phyloP scores from a whole-genome alignment of 2,329 filamentous ascomycete species.

The Fusarium xylarioides region DNA sequence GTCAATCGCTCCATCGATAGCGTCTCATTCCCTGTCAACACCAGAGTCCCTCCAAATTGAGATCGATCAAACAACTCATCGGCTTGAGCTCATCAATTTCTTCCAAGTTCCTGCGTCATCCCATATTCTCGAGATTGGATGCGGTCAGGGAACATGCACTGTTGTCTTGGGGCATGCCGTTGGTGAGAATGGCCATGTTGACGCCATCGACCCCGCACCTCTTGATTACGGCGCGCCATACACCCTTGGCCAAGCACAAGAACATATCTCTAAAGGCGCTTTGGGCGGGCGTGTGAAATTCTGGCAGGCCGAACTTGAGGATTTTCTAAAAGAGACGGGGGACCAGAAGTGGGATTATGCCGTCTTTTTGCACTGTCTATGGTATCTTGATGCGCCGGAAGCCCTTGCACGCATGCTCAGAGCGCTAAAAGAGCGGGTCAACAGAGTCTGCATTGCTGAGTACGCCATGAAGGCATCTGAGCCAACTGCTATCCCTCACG shows the following conservation, averaged over 20 bases:
- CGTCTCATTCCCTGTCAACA: background rate
- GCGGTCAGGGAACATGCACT: slow-evolving; percentile 17
- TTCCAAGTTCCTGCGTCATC: background rate
- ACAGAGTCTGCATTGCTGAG: slow-evolving; percentile 1
- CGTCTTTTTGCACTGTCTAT: slow-evolving; percentile 4
- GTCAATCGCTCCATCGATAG: background rate
- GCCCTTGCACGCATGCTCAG: background rate
- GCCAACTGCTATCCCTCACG: background rate
- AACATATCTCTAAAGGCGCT: background rate
- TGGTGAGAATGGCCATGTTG: background rate
- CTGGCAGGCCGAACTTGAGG: background rate
- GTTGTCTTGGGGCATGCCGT: background rate
- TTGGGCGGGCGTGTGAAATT: background rate
- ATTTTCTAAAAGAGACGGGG: background rate
- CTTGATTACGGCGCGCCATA: slow-evolving; percentile 14
- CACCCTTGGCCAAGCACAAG: slow-evolving; percentile 10
- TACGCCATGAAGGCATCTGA: slow-evolving; percentile 15
- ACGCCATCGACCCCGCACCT: slow-evolving; percentile 17
- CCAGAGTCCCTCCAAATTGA: background rate
- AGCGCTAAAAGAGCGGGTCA: background rate
- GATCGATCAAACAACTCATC: slow-evolving; percentile 8
- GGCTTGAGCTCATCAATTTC: background rate
- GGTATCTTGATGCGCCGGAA: slow-evolving; percentile 1
- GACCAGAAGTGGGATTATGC: slow-evolving; percentile 3
- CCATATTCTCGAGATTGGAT: background rate